These are phyloP conservation scores for Pseudogymnoascus sp. DNA, from an alignment of 2,329 filamentous ascomycete genomes.

Conservation along the genomic window DNA sequence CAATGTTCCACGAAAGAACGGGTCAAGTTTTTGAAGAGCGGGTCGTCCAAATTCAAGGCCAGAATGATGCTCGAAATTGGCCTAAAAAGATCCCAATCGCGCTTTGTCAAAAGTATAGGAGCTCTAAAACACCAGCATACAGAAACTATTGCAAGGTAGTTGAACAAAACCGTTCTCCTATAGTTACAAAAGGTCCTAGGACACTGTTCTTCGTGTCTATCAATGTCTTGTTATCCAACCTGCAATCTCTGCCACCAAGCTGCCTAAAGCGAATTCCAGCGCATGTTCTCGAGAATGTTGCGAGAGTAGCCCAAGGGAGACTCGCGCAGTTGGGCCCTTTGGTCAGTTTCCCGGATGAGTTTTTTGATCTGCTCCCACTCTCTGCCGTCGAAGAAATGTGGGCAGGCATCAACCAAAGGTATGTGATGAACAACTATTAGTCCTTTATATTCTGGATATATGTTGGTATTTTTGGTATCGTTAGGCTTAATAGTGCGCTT, in stretches of 20 bases:
- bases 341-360: background rate
- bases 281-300: background rate
- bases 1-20: constrained; percentile 21
- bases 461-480: background rate
- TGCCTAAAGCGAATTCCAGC: constrained; percentile 18
- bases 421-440: background rate
- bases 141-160: background rate
- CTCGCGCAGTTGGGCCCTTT: background rate
- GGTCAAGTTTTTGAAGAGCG: constrained; percentile 24
- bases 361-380: background rate
- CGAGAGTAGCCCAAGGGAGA: background rate
- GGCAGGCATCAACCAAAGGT: constrained; percentile 20
- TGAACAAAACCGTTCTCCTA: background rate
- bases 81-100: constrained; percentile 10
- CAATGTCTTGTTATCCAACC: constrained; percentile 18
- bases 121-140: constrained; percentile 9
- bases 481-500: background rate
- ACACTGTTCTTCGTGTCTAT: constrained; percentile 20
- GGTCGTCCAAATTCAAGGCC: constrained; percentile 13
- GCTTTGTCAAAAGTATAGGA: constrained; percentile 10
- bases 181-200: constrained; percentile 14
- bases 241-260: constrained; percentile 16
- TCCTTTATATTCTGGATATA: background rate
- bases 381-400: constrained; percentile 18
- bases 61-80: constrained; percentile 18